These are phyloP conservation scores for Ophiocordyceps australis DNA, from an alignment of 2,329 filamentous ascomycete genomes.

Conservation along the genomic window DNA sequence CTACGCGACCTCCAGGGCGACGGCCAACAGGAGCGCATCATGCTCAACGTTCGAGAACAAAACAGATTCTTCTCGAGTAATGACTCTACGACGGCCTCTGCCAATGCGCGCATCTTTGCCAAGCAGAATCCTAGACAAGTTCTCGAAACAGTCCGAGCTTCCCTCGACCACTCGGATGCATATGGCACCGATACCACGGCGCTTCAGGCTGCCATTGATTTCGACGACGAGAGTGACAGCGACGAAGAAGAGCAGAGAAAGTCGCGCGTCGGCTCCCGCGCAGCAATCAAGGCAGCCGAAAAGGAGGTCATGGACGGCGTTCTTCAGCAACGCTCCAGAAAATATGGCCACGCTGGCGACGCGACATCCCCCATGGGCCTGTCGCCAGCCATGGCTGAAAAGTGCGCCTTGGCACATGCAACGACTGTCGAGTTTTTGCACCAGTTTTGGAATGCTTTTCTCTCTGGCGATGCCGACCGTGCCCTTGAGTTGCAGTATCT, in stretches of 20 bases:
- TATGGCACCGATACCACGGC: slow-evolving; percentile 33
- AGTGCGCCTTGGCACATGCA: slow-evolving; percentile 57
- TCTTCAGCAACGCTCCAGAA: slow-evolving; percentile 38
- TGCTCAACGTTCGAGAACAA: slow-evolving; percentile 78
- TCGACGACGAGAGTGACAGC: slow-evolving; percentile 52
- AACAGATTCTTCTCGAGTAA: slow-evolving; percentile 59
- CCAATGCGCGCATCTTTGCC: slow-evolving; percentile 35
- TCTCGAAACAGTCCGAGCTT: slow-evolving; percentile 41
- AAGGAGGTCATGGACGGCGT: slow-evolving; percentile 49
- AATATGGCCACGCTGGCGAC: slow-evolving; percentile 29
- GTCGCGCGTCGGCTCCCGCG: slow-evolving; percentile 49
- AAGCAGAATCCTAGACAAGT: slow-evolving; percentile 54
- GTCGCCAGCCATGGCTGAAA: slow-evolving; percentile 35
- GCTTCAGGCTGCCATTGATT: slow-evolving; percentile 45
- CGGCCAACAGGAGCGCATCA: slow-evolving; percentile 56
- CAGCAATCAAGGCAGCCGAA: slow-evolving; percentile 45
- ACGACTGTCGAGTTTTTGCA: slow-evolving; percentile 93
- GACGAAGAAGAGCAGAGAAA: slow-evolving; percentile 38
- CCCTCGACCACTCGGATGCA: slow-evolving; percentile 34
- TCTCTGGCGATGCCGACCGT: slow-evolving; percentile 71
- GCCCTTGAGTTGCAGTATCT: slow-evolving; percentile 67
- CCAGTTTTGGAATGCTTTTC: slow-evolving; percentile 88
- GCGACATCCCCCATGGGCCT: slow-evolving; percentile 33
- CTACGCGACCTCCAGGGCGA: slow-evolving; percentile 67
- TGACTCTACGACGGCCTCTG: slow-evolving; percentile 24